phyloP scores from a whole-genome alignment of 1,139 yeast species.

The Taphrina deformans region DNA sequence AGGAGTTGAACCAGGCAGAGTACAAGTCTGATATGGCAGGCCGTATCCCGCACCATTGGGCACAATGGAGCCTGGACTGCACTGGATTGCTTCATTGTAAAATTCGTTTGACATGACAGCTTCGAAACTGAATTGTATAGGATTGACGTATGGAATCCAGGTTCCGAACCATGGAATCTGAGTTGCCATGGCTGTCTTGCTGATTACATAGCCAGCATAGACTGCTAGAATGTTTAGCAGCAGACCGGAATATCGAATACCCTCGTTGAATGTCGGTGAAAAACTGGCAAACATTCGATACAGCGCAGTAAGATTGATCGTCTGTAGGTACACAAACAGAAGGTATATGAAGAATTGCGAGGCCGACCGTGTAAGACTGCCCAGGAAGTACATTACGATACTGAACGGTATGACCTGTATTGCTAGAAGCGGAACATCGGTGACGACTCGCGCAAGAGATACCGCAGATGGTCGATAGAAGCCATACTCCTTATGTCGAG shows the following conservation, averaged over 20 bases:
- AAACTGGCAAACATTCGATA: constrained; percentile 71
- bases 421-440: constrained; percentile 67
- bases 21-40: constrained; percentile 55
- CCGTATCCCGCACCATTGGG: constrained; percentile 58
- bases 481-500: constrained; percentile 74
- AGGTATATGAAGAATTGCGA: constrained; percentile 72
- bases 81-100: constrained; percentile 50
- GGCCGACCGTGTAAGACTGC: constrained; percentile 63
- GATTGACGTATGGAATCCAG: constrained; percentile 75
- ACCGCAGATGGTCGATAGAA: constrained; percentile 77
- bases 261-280: constrained; percentile 60
- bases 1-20: constrained; percentile 60
- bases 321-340: constrained; percentile 55
- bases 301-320: constrained; percentile 67
- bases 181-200: constrained; percentile 52
- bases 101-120: constrained; percentile 66
- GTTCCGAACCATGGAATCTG: constrained; percentile 60
- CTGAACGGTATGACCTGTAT: constrained; percentile 61
- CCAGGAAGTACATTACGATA: constrained; percentile 64
- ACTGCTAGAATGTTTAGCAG: constrained; percentile 60
- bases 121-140: constrained; percentile 60
- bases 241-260: constrained; percentile 72
- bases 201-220: constrained; percentile 68
- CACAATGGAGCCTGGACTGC: constrained; percentile 47
- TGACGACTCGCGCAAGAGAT: constrained; percentile 67